Percentiles rank a stretch among this genome's conserved stretches.
phyloP scores from a whole-genome alignment of 2,329 filamentous ascomycete species.

The Elsinoe perseae region DNA sequence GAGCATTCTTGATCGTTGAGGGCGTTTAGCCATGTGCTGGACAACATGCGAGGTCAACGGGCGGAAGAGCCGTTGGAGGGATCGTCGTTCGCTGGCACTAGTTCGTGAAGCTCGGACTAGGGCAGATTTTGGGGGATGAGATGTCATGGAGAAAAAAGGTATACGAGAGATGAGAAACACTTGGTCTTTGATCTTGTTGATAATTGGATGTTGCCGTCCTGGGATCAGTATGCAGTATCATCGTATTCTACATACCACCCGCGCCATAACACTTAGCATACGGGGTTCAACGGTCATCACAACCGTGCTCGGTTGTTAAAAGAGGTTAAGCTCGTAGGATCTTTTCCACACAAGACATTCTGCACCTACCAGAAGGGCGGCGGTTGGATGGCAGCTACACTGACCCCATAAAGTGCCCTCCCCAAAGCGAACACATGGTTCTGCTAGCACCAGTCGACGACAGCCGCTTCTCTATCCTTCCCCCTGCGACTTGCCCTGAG shows the following conservation, averaged over 20 bases:
- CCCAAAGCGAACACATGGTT: not conserved
- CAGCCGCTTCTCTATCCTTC: not conserved
- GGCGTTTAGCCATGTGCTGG: conserved; percentile 1
- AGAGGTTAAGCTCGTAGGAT: not conserved
- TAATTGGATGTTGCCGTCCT: too few species aligned
- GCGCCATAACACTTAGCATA: not conserved
- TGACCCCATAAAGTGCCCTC: not conserved
- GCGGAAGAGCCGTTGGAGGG: not conserved
- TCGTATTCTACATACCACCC: not conserved
- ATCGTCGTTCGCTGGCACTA: not conserved
- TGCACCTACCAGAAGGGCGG: not conserved
- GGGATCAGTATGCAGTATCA: not conserved
- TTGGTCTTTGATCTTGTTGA: too few species aligned
- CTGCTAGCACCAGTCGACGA: not conserved
- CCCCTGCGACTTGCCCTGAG: conserved; percentile 7
- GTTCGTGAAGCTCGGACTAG: not conserved
- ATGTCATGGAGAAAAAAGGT: not conserved
- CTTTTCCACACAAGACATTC: not conserved
- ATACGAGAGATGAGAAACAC: not conserved
- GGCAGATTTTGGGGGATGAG: not conserved
- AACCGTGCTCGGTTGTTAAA: not conserved
- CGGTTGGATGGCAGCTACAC: not conserved
- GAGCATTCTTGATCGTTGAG: not conserved
- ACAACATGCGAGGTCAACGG: not conserved
- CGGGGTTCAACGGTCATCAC: conserved; percentile 1